A percentile compares a stretch with the other conserved stretches of the same genome.
phyloP scores from a whole-genome alignment of 148 eudicot genomes.

The Fallopia convolvulus region DNA sequence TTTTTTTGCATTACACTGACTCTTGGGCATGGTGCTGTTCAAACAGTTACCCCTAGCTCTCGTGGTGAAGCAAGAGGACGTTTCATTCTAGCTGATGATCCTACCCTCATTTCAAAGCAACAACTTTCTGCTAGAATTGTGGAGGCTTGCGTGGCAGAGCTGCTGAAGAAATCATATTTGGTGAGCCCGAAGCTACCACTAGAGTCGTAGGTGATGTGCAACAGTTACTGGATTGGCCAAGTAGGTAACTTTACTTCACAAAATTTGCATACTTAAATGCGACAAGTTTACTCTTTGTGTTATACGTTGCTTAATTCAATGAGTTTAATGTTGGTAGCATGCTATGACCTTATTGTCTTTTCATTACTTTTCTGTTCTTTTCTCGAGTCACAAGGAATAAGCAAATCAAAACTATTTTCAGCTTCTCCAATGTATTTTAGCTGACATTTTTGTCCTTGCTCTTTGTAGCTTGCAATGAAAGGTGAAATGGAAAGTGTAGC shows the following conservation, averaged over 20 bases:
- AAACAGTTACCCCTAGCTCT: slow-evolving; percentile 88
- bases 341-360: too few species aligned
- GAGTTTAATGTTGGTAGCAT: too few species aligned
- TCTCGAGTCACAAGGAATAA: too few species aligned
- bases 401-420: not conserved
- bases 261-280: not conserved
- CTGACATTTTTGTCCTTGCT: not conserved
- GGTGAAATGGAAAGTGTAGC: slow-evolving; percentile 55
- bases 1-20: slow-evolving; percentile 68
- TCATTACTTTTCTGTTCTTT: too few species aligned
- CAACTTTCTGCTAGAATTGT: slow-evolving; percentile 93
- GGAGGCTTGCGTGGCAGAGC: slow-evolving; percentile 99
- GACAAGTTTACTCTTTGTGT: not conserved
- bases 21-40: slow-evolving; percentile 96
- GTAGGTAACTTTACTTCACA: slow-evolving; percentile 45
- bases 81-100: slow-evolving; percentile 94
- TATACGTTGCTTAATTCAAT: too few species aligned
- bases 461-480: slow-evolving; percentile 57
- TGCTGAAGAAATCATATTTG: slow-evolving; percentile 92
- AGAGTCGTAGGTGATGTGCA: slow-evolving; percentile 96
- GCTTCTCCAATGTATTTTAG: not conserved
- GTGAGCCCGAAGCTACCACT: slow-evolving; percentile 94
- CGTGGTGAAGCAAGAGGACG: slow-evolving; percentile 98
- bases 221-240: slow-evolving; percentile 96
- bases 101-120: slow-evolving; percentile 88